A percentile compares a stretch with the other conserved stretches of the same genome.
Evolutionary conservation across 768 basidiomycete species (phyloP).

Genomic region (Symmetrospora coprosmae): DNA sequence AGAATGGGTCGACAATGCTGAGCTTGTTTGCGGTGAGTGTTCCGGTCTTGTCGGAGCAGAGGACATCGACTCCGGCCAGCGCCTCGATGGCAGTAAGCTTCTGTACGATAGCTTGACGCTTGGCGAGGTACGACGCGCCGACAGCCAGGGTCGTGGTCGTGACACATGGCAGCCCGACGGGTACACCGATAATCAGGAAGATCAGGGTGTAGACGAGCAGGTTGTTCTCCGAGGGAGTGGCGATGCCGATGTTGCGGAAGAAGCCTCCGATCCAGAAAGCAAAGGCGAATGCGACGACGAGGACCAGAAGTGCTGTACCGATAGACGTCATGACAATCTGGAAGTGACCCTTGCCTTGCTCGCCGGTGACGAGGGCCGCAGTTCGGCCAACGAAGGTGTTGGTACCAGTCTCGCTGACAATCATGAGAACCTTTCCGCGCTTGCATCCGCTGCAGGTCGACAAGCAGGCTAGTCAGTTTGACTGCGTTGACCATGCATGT

Average conservation of each 20-base stretch:
- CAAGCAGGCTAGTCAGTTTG: background rate
- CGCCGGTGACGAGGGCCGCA: constrained; percentile 41
- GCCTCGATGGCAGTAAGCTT: constrained; percentile 45
- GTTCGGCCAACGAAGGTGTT: constrained; percentile 43
- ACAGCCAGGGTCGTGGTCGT: constrained; percentile 42
- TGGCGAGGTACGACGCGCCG: constrained; percentile 42
- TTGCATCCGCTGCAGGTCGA: constrained; percentile 29
- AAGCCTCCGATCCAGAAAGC: constrained; percentile 42
- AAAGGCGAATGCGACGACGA: constrained; percentile 42
- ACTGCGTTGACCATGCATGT: background rate
- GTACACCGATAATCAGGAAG: constrained; percentile 42
- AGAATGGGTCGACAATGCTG: constrained; percentile 40
- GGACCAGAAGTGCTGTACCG: constrained; percentile 41
- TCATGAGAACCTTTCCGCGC: constrained; percentile 39
- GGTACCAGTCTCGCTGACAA: constrained; percentile 40
- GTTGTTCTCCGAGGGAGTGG: constrained; percentile 41
- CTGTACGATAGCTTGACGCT: constrained; percentile 43
- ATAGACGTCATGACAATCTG: constrained; percentile 41
- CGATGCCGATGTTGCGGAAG: constrained; percentile 37
- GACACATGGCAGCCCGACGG: constrained; percentile 44
- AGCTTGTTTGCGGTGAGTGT: constrained; percentile 46
- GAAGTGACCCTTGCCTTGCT: constrained; percentile 42
- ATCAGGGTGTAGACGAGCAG: constrained; percentile 39
- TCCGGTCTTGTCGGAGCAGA: constrained; percentile 42
- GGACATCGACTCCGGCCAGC: constrained; percentile 44